Evolutionary conservation across 768 basidiomycete genomes (phyloP).

Genomic region (Tubosaeta brunneosetosa): DNA sequence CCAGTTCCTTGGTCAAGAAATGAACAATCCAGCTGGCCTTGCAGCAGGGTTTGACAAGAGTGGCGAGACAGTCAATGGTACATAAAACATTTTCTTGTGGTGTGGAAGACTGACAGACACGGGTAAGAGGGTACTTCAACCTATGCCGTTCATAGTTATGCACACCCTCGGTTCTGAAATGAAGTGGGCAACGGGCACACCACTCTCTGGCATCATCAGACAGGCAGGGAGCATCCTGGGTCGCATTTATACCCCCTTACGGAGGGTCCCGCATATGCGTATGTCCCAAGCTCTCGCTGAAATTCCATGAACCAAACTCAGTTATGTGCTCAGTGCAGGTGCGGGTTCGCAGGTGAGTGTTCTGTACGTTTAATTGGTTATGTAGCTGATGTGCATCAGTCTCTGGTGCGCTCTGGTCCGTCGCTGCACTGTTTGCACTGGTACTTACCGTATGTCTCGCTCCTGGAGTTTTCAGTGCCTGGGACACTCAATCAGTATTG

Average conservation of each 20-base stretch:
- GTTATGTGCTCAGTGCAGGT: neutral
- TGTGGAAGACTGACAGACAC: slow-evolving; percentile 62
- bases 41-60: slow-evolving; percentile 99
- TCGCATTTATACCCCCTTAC: slow-evolving; percentile 39
- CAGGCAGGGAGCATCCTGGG: slow-evolving; percentile 38
- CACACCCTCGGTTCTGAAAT: slow-evolving; percentile 44
- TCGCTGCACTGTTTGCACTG: slow-evolving; percentile 16
- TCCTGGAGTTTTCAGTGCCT: neutral
- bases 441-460: slow-evolving; percentile 17
- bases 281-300: too few relatives aligned
- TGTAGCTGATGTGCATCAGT: slow-evolving; percentile 1
- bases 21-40: slow-evolving; percentile 84
- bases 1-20: slow-evolving; percentile 75
- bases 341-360: slow-evolving; percentile 2
- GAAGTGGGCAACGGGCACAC: slow-evolving; percentile 40
- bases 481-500: neutral
- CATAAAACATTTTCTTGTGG: slow-evolving; percentile 7
- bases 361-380: neutral
- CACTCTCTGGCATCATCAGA: slow-evolving; percentile 40
- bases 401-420: slow-evolving; percentile 23
- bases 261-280: slow-evolving; percentile 39
- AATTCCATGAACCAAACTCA: too few relatives aligned
- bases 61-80: slow-evolving; percentile 91
- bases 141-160: too few relatives aligned
- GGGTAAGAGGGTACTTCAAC: too few relatives aligned